Evolutionary conservation across 1,284 basidiomycete genomes (phyloP), one percentile per base, ranked within the genome.

Genomic region (Mycosarcoma mackinlayi): DNA sequence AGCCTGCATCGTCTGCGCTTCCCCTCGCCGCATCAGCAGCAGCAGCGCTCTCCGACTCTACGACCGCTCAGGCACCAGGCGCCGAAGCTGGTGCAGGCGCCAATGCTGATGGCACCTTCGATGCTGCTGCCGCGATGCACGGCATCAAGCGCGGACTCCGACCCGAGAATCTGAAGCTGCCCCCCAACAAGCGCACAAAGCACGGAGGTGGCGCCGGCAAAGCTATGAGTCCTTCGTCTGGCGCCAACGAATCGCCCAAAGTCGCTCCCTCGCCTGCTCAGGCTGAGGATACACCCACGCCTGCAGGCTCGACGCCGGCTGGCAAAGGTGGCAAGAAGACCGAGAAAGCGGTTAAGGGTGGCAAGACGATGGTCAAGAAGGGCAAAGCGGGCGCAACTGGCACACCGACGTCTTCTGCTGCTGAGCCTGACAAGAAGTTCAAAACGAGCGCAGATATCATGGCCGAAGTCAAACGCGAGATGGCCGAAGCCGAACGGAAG

Each of bases 81-180:
- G 18, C 53, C 9, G 62, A 56, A 18, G 41, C 41, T 34, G 50
- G 57, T 3, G 49, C 49, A 16, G 50, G 49, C 21, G 41, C 44
- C 30, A 65, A 65, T 28, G 62, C 56, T 6, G 68, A 66, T 19
- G 62, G 54, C 30, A 52, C 53, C n/a, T 71, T 71, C 28, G 75
- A 76, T 25, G 55, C 64, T 14, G 54, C 56, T 16, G 64, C 75
- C 6, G 67, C 68, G 6, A 55, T 60, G 60, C 72, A 70, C 30
- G 68, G 67, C 18, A 78, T 81, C 65, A 79, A 78, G 64, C 64
- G 72, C 23, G 74, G 77, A 13, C 58, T 81, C 21, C 65, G 74
- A 25, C 74, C 77, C 13, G 79, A 81, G 42, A 78, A 81, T 40
- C 73, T 81, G 33, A 79, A 79, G 64, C 54, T 72, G 30, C 79